Evolutionary conservation across 169 alveolate genomes (phyloP).

Genomic region (Cryptosporidium viatorum): DNA sequence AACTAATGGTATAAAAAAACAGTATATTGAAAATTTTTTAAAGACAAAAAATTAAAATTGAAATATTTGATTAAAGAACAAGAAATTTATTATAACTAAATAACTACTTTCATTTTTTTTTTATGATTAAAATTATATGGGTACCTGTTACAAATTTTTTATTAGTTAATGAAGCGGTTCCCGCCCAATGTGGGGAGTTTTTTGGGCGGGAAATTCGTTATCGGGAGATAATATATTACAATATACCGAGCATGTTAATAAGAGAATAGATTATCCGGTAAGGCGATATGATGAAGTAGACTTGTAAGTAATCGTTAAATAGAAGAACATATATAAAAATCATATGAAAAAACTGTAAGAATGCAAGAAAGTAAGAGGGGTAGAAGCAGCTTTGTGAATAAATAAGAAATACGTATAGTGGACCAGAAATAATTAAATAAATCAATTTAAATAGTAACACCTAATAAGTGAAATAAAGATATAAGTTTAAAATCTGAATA

Average conservation of each 20-base stretch:
- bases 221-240: slow-evolving; percentile 29
- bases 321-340: background rate
- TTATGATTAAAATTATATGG: background rate
- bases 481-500: background rate
- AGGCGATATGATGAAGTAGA: slow-evolving; percentile 28
- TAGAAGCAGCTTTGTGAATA: background rate
- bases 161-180: background rate
- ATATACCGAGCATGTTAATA: slow-evolving; percentile 26
- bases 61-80: too few relatives aligned
- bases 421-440: slow-evolving; percentile 22
- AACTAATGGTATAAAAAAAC: too few relatives aligned
- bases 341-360: slow-evolving; percentile 20
- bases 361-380: slow-evolving; percentile 28
- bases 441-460: too few relatives aligned
- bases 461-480: background rate
- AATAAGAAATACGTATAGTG: slow-evolving; percentile 31
- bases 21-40: too few relatives aligned
- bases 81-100: too few relatives aligned
- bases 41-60: too few relatives aligned
- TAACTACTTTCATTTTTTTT: too few relatives aligned
- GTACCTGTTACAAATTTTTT: background rate
- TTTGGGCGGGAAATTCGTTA: slow-evolving; percentile 18
- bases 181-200: slow-evolving; percentile 28
- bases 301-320: slow-evolving; percentile 34
- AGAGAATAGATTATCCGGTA: slow-evolving; percentile 13